Evolutionary conservation across 225 moss, liverwort and hornwort species (phyloP), one percentile per base, ranked within the genome.

Genomic region (Bryoerythrophyllum caledonicum): DNA sequence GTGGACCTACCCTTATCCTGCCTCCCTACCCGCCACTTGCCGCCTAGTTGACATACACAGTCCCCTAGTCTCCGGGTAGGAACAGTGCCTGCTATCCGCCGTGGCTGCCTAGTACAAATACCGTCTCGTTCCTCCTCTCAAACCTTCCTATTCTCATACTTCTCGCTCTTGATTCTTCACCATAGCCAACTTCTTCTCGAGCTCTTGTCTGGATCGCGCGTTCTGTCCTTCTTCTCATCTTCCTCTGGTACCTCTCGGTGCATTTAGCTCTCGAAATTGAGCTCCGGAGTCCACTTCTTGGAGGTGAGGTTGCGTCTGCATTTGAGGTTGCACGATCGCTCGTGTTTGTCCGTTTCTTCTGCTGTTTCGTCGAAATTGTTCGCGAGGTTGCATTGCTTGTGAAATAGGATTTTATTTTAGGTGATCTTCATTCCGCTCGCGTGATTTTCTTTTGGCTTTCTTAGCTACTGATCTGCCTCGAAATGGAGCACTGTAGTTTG

Each of bases 41-140:
- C 20, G 44, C 2, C 14, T 15, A 3, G 14, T 46, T 2, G 11
- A 46, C 11, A 46, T 14, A n/a, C n/a, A 14, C 13, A 46, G 46
- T 46, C 6, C 19, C 76, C 17, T 37, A n/a, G n/a, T n/a, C n/a
- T n/a, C n/a, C n/a, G n/a, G n/a, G n/a, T n/a, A n/a, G n/a, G n/a
- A n/a, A n/a, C n/a, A n/a, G n/a, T n/a, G n/a, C n/a, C n/a, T n/a
- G n/a, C n/a, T n/a, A n/a, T n/a, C n/a, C n/a, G n/a, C n/a, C n/a
- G n/a, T 14, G 4, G 20, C 67, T 10, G 74, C 73, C 66, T 85
- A 63, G 21, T 63, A 85, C 82, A 85, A 82, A 70, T 75, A 69
- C 32, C 15, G 78, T 56, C 23, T 38, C 8, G 6, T 53, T 32
- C 51, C 16, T 0, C 0, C n/a, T n/a, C n/a, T n/a, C n/a, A n/a